Conservation (phyloP, 805 yeast species). For the Candida silvicultrix region DNA sequence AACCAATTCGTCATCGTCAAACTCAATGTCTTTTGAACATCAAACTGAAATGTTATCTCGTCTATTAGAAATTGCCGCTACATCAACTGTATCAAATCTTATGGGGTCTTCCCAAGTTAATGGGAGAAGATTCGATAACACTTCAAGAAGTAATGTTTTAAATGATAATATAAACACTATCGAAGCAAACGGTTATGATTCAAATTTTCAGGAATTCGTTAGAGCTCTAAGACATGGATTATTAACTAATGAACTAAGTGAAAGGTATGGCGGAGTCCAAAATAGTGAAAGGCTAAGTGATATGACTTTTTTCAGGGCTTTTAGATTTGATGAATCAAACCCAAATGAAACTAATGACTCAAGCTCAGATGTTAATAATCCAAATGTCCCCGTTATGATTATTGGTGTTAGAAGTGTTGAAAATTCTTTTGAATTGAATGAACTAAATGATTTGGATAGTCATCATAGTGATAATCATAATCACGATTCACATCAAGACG, state of each 20-base stretch:
- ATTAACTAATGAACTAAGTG: slow-evolving; percentile 31
- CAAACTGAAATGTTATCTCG: slow-evolving; percentile 38
- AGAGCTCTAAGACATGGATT: slow-evolving; percentile 33
- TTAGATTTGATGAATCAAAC: slow-evolving; percentile 37
- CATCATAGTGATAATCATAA: slow-evolving; percentile 4
- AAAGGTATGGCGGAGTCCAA: slow-evolving; percentile 9
- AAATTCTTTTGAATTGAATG: slow-evolving; percentile 4
- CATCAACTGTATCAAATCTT: slow-evolving; percentile 35
- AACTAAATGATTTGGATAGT: background rate
- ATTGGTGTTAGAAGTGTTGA: slow-evolving; percentile 40
- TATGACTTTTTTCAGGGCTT: slow-evolving; percentile 36
- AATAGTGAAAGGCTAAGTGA: background rate
- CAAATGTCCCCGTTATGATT: slow-evolving; percentile 39
- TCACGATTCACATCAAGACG: too few species aligned
- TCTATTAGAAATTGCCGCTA: slow-evolving; percentile 37
- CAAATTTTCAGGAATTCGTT: slow-evolving; percentile 39
- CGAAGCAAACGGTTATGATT: slow-evolving; percentile 17
- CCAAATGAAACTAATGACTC: background rate
- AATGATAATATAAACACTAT: background rate
- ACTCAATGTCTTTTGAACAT: slow-evolving; percentile 11
- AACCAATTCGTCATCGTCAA: background rate
- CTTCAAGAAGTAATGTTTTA: slow-evolving; percentile 5
- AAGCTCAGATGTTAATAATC: slow-evolving; percentile 1
- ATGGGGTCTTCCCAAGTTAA: slow-evolving; percentile 24
- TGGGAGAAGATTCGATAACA: slow-evolving; percentile 26